Evolutionary conservation across 2,329 filamentous ascomycete genomes (phyloP), one percentile per base, ranked within the genome.

Genomic region (Alternaria sp.): DNA sequence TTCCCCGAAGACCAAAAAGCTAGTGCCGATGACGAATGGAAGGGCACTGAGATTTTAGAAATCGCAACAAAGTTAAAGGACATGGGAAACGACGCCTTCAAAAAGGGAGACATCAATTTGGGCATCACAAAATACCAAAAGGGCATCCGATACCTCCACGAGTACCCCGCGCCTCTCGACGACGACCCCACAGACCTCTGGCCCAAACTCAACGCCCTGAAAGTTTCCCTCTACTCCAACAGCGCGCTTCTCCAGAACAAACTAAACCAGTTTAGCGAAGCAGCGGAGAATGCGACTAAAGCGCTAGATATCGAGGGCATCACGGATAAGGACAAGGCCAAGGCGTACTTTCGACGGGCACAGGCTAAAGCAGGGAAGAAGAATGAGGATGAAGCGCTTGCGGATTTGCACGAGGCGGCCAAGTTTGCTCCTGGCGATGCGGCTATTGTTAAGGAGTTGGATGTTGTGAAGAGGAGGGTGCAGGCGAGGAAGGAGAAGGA

Each of bases 111-210:
- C 70, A 73, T 90, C 37, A 78, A 82, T 36, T 80, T 91, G 31
- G 94, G 88, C 2, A 83, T 98, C 26, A 88, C 90, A 60, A 99
- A 99, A 82, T 99, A 99, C 81, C 88, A 96, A 78, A 99, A 99
- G 82, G 93, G 88, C 17, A 80, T 97, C 61, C 88, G 93, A 70
- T 97, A 97, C 78, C 82, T 97, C 60, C 91, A 94, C 78, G 91
- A 96, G 78, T 91, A 93, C 72, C 90, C 90, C 0, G 87, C 91
- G 11, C 79, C 83, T 1, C 77, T 80, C 24, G 90, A 95, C 40
- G 84, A 86, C 44, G 92, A 94, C 67, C 84, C 90, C 4, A 82
- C 85, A 44, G 88, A 90, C 36, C 85, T 90, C 37, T 88, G 87
- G 70, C 77, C 81, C 24, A 84, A 89, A 64, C 84, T 97, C 60